Evolutionary conservation across 106 monocot genomes (phyloP).

Genomic region (Vanilla planifolia): DNA sequence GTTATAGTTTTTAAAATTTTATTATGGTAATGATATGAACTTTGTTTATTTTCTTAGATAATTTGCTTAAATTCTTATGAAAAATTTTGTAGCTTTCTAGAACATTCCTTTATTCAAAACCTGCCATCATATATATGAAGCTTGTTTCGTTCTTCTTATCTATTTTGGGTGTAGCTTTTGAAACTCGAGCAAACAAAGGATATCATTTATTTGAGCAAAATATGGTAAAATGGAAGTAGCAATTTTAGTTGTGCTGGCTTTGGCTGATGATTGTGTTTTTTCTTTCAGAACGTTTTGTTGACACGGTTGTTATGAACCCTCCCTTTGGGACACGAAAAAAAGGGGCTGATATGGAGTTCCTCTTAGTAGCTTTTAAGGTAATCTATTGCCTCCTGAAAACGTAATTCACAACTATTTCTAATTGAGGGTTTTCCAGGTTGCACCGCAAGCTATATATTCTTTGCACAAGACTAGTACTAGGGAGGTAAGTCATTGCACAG

Average conservation of each 20-base stretch:
- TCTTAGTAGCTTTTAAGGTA: constrained; percentile 73
- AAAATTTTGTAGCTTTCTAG: no score
- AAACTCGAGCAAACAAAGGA: neutral
- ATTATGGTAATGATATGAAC: no score
- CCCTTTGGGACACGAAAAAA: constrained; percentile 94
- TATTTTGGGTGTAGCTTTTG: no score
- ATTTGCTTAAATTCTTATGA: no score
- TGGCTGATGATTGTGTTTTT: constrained; percentile 1
- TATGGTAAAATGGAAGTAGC: neutral
- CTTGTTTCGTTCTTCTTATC: neutral
- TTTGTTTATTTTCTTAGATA: no score
- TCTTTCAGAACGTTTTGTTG: constrained; percentile 45
- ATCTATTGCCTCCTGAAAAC: constrained; percentile 1
- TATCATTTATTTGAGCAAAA: neutral
- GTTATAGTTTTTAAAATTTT: no score
- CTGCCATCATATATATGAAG: no score
- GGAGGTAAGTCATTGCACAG: constrained; percentile 50
- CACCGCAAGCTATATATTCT: constrained; percentile 85
- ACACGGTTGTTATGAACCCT: constrained; percentile 99
- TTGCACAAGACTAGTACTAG: constrained; percentile 94
- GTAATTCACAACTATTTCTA: neutral
- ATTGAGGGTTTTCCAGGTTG: constrained; percentile 40
- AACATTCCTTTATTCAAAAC: neutral
- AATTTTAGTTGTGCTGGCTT: neutral
- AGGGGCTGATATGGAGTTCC: constrained; percentile 91